A percentile compares a stretch with the other conserved stretches of the same genome.
Evolutionary conservation across 139 green algal genomes (phyloP).

Genomic region (Chara braunii): DNA sequence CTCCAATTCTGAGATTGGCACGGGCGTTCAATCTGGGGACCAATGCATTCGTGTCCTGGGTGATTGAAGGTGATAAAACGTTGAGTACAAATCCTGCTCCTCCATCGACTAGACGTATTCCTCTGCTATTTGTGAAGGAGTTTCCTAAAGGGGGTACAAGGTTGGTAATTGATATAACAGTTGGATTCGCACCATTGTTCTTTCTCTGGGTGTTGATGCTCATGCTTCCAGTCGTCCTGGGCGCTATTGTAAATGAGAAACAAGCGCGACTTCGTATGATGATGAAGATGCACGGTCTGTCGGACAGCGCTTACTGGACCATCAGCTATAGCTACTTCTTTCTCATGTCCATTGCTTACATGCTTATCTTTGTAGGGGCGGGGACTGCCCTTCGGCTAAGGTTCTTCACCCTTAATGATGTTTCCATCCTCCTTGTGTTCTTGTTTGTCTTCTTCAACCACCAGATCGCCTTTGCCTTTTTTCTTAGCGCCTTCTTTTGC

Average conservation of each 20-base stretch:
- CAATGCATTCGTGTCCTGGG: too few relatives aligned
- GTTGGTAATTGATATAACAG: slow-evolving; percentile 65
- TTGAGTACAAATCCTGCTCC: too few relatives aligned
- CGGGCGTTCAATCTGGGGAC: too few relatives aligned
- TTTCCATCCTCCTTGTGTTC: slow-evolving; percentile 64
- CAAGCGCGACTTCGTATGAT: slow-evolving; percentile 77
- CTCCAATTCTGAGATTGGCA: too few relatives aligned
- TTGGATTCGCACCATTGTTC: slow-evolving; percentile 74
- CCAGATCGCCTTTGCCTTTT: slow-evolving; percentile 75
- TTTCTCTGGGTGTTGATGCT: slow-evolving; percentile 71
- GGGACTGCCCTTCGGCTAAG: slow-evolving; percentile 46
- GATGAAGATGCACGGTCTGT: slow-evolving; percentile 87
- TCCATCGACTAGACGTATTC: too few relatives aligned
- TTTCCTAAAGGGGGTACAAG: slow-evolving; percentile 54
- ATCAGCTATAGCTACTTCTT: slow-evolving; percentile 47
- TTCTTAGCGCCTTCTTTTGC: slow-evolving; percentile 38
- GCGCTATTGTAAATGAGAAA: slow-evolving; percentile 64
- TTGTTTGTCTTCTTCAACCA: slow-evolving; percentile 79
- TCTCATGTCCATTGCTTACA: slow-evolving; percentile 2
- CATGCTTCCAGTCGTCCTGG: slow-evolving; percentile 48
- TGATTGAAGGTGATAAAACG: too few relatives aligned
- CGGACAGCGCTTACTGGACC: slow-evolving; percentile 37
- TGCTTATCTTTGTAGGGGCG: not conserved
- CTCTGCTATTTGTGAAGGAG: slow-evolving; percentile 46
- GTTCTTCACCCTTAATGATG: slow-evolving; percentile 69